Conservation (phyloP, 257 asterid species). For the Jacaranda mimosifolia region DNA sequence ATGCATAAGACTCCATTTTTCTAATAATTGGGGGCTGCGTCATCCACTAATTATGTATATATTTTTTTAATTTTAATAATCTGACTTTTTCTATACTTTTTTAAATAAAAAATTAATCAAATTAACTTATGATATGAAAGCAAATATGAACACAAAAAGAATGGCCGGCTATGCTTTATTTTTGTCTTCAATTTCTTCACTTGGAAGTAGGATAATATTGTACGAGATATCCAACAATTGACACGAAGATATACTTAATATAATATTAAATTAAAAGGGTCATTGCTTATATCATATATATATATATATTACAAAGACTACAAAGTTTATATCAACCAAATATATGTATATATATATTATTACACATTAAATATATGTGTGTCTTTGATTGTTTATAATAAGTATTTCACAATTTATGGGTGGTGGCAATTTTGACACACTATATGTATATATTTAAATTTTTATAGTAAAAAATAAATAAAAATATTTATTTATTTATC, state of each 20-base stretch:
- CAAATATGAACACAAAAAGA: slow-evolving; percentile 36
- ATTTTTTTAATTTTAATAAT: neutral
- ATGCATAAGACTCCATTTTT: slow-evolving; percentile 31
- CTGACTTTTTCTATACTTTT: slow-evolving; percentile 22
- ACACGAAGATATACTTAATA: slow-evolving; percentile 24
- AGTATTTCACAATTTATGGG: neutral
- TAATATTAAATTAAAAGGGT: neutral
- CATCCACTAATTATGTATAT: slow-evolving; percentile 38
- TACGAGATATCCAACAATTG: slow-evolving; percentile 35
- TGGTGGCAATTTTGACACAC: too few species aligned
- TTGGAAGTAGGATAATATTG: slow-evolving; percentile 28
- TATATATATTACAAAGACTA: too few species aligned
- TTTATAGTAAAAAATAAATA: too few species aligned
- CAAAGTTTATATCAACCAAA: too few species aligned
- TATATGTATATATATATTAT: too few species aligned
- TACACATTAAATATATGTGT: too few species aligned
- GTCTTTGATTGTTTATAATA: too few species aligned
- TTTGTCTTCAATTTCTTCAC: slow-evolving; percentile 37
- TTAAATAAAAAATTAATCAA: slow-evolving; percentile 24
- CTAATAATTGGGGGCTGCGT: slow-evolving; percentile 36
- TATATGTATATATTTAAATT: too few species aligned
- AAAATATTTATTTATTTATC: too few species aligned
- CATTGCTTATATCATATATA: neutral
- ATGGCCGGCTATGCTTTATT: slow-evolving; percentile 13
- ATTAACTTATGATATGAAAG: slow-evolving; percentile 32